Percentiles rank a stretch among this genome's conserved stretches.
Conservation (phyloP, 345 rosid species). For the Streptanthus diversifolius region DNA sequence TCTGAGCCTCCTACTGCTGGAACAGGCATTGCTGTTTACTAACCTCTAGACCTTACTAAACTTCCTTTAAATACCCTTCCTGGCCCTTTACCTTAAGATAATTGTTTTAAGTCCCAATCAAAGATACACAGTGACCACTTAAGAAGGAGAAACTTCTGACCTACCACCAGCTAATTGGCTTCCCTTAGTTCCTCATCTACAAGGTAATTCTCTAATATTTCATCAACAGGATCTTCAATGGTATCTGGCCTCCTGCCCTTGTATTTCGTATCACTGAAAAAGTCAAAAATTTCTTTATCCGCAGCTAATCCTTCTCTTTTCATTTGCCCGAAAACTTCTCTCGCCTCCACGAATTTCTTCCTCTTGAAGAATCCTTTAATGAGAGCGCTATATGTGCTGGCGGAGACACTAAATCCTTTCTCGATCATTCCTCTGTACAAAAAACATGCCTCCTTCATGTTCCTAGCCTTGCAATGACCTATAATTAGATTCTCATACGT, state of each 20-base stretch:
- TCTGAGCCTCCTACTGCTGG: slow-evolving; percentile 12
- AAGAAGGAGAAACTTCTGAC: background rate
- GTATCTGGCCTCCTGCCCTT: slow-evolving; percentile 57
- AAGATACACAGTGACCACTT: background rate
- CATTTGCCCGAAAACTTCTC: slow-evolving; percentile 69
- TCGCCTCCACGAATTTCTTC: slow-evolving; percentile 69
- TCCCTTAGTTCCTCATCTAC: slow-evolving; percentile 36
- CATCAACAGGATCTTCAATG: slow-evolving; percentile 75
- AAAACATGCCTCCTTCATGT: slow-evolving; percentile 97
- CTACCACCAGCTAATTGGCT: slow-evolving; percentile 29
- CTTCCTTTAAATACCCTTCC: background rate
- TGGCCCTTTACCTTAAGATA: slow-evolving; percentile 3
- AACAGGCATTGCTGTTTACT: slow-evolving; percentile 5
- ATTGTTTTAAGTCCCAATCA: slow-evolving; percentile 1
- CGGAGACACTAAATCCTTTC: slow-evolving; percentile 58
- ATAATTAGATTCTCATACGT: slow-evolving; percentile 73
- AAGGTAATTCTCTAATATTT: slow-evolving; percentile 63
- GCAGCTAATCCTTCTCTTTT: slow-evolving; percentile 56
- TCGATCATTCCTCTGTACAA: slow-evolving; percentile 58
- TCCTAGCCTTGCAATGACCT: slow-evolving; percentile 97
- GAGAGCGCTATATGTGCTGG: slow-evolving; percentile 60
- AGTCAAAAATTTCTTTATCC: slow-evolving; percentile 52
- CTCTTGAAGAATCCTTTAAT: slow-evolving; percentile 72
- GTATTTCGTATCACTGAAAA: slow-evolving; percentile 57
- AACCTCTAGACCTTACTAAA: background rate